Conservation (phyloP, 1,139 yeast species). For the Zygosaccharomyces sapae region DNA sequence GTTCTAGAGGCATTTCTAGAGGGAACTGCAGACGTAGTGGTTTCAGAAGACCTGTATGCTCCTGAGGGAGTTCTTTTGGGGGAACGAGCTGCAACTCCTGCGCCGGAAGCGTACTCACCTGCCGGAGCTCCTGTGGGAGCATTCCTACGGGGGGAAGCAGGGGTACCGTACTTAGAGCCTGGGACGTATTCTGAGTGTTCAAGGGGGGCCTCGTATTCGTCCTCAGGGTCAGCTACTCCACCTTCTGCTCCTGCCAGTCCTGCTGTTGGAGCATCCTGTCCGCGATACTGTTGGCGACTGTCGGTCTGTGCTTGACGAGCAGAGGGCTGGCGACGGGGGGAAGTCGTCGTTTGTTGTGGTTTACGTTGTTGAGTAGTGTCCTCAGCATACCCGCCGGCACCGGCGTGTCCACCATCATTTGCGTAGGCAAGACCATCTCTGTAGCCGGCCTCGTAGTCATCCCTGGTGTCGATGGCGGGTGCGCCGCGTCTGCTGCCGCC, state of each 20-base stretch:
- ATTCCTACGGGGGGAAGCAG: conserved; percentile 3
- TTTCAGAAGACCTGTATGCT: too few relatives aligned
- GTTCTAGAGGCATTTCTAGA: background rate
- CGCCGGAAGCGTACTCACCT: background rate
- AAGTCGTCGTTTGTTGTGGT: background rate
- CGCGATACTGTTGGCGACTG: background rate
- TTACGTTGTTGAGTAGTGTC: too few relatives aligned
- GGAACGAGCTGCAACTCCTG: background rate
- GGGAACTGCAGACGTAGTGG: background rate
- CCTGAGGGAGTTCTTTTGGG: background rate
- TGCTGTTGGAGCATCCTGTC: background rate
- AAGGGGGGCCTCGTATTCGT: background rate
- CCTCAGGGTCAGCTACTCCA: background rate
- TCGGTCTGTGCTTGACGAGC: background rate
- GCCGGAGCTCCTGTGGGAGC: background rate
- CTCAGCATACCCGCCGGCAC: background rate
- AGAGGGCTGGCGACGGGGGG: background rate
- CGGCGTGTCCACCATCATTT: too few relatives aligned
- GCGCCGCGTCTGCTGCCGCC: background rate
- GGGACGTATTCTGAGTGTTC: conserved; percentile 1
- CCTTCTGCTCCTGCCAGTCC: background rate
- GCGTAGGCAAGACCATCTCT: too few relatives aligned
- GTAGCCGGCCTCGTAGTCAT: too few relatives aligned
- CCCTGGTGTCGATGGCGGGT: background rate
- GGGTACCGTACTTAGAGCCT: conserved; percentile 2